Evolutionary conservation across 2,329 filamentous ascomycete genomes (phyloP), one percentile per base, ranked within the genome.

Genomic region (Chaetomiaceae sp.): DNA sequence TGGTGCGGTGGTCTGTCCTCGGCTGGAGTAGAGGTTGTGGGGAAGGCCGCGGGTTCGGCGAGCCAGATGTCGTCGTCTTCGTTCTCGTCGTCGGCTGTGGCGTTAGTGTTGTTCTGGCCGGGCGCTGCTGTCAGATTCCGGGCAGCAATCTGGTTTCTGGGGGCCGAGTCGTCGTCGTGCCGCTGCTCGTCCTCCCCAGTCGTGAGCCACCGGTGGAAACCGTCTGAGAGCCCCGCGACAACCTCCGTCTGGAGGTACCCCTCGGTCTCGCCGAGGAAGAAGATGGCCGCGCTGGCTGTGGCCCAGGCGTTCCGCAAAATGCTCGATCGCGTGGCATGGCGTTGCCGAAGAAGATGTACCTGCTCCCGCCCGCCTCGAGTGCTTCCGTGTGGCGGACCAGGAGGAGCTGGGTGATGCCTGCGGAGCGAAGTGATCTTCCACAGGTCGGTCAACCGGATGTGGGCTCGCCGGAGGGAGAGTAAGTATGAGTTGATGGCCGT

Each of bases 241-340:
- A 97, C 83, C 60, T 95, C 89, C 1, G 86, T 88, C 63, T 96
- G 91, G 36, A 97, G 81, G 58, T 95, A 97, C 3, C 81, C 81
- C 55, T 91, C 86, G 12, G 88, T 84, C 62, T 96, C 90, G 0
- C 86, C 88, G 3, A 97, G 73, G 56, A 97, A 86, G 67, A 95
- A 96, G 4, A 95, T 79, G 1, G 88, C 84, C 2, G 89, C 86
- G 59, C 86, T 89, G 56, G 86, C 84, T 0, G 88, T 94, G 0
- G 89, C 91, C 93, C 93, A 98, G 1, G 91, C 78, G 52, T 82
- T 84, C 14, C 93, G 81, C 75, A 95, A 85, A 0, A 78, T 75
- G 27, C 74, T 72, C 4, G 78, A 75, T 15, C 91, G 76, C 14
- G 69, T 62, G 20, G 79, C 79, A 55, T 82, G 78, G 41, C 86